phyloP scores from a whole-genome alignment of 495 filamentous ascomycete genomes.

The Cetradonia linearis region DNA sequence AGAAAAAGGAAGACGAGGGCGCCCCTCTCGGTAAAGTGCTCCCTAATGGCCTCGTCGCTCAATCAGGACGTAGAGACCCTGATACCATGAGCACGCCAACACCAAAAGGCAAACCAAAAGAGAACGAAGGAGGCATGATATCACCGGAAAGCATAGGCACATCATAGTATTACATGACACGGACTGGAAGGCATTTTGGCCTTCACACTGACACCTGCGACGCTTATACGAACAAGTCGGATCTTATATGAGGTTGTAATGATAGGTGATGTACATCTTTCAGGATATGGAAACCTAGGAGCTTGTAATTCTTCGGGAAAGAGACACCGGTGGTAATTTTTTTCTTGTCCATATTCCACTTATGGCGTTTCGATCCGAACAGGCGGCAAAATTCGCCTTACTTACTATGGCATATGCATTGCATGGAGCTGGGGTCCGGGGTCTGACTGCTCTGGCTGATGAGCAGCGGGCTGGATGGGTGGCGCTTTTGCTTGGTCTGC shows the following conservation, averaged over 20 bases:
- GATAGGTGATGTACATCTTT: conserved; percentile 13
- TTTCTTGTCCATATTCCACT: conserved; percentile 1
- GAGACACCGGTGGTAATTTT: not conserved
- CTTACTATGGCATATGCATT: conserved; percentile 2
- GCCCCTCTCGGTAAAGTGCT: conserved; percentile 24
- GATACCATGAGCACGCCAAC: conserved; percentile 25
- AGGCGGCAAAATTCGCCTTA: not conserved
- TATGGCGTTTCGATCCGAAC: not conserved
- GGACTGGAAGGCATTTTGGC: not conserved
- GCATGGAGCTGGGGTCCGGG: not conserved
- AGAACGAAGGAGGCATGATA: conserved; percentile 44
- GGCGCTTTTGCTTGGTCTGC: conserved; percentile 8
- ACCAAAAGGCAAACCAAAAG: conserved; percentile 42
- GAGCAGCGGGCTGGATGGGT: not conserved
- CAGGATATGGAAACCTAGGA: not conserved
- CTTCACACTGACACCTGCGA: not conserved
- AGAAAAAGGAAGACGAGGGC: conserved; percentile 39
- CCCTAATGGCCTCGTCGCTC: conserved; percentile 17
- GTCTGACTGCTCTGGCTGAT: not conserved
- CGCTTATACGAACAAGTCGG: not conserved
- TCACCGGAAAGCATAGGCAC: conserved; percentile 24
- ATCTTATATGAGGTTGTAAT: conserved; percentile 13
- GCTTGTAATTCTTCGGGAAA: not conserved
- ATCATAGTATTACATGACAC: conserved; percentile 4
- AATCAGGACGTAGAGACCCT: not conserved